These are phyloP conservation scores for Fusarium staphyleae DNA, from an alignment of 2,329 filamentous ascomycete species.

Conservation along the genomic window DNA sequence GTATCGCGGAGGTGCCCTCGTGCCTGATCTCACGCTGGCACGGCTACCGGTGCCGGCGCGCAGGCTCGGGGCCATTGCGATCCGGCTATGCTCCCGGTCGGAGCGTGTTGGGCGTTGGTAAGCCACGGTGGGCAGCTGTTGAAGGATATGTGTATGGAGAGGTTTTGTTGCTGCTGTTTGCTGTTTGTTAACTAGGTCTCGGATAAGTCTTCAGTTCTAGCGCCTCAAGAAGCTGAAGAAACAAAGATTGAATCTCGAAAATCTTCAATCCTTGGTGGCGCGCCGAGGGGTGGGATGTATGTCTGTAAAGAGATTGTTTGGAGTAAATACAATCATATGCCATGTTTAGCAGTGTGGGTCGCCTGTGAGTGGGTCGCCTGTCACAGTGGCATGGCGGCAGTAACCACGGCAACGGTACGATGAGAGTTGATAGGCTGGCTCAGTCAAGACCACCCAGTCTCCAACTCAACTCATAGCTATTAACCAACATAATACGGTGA, in stretches of 20 bases:
- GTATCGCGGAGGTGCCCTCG: conserved; percentile 37
- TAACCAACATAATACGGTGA: no score
- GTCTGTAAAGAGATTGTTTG: conserved; percentile 31
- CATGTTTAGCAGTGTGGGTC: conserved; percentile 20
- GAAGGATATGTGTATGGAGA: conserved; percentile 12
- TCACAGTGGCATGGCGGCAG: conserved; percentile 30
- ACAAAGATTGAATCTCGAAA: conserved; percentile 16
- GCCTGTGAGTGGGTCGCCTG: conserved; percentile 11
- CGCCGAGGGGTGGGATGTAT: conserved; percentile 39
- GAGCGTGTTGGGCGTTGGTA: conserved; percentile 48
- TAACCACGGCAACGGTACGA: conserved; percentile 36
- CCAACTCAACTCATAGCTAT: neutral
- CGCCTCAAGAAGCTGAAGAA: conserved; percentile 1
- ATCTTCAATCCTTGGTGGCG: conserved; percentile 18
- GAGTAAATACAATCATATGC: conserved; percentile 30
- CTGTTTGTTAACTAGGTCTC: neutral
- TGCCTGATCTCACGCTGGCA: conserved; percentile 34
- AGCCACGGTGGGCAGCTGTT: conserved; percentile 44
- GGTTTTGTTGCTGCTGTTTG: neutral
- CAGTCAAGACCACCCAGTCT: neutral
- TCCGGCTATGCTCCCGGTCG: conserved; percentile 48
- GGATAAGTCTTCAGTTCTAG: conserved; percentile 4
- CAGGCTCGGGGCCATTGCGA: conserved; percentile 44
- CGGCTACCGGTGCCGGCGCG: conserved; percentile 40
- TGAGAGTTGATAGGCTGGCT: neutral